Evolutionary conservation across 2,329 filamentous ascomycete genomes (phyloP), one percentile per base, ranked within the genome.

Genomic region (Hypomyces rosellus): DNA sequence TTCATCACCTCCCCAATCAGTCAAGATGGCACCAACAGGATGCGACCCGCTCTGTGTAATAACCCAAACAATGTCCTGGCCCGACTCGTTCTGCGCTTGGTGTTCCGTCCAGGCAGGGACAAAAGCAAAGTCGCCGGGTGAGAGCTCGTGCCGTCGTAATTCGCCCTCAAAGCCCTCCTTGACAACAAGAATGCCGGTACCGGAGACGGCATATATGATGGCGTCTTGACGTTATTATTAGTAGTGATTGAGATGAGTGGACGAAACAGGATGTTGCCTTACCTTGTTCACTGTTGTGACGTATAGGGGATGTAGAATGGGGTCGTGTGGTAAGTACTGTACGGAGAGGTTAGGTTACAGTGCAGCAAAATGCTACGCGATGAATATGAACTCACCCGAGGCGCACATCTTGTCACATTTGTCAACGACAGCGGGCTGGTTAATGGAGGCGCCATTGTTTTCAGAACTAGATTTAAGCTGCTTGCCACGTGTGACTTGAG

Each of bases 271-370:
- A 5, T 56, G 11, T 41, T 49, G 46, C 36, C 71, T 59, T 61
- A 82, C 80, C 80, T 74, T 88, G 82, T 61, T 82, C 77, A 49
- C 83, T 84, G 59, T 88, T 83, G 59, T 89, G 85, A 55, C 85
- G 83, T 18, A 89, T 73, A 5, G 79, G 76, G 0, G 82, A 82
- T 2, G 75, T 68, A 25, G 80, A 81, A 47, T 78, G 75, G 6
- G 85, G 81, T 55, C 81, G 79, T 2, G 84, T 79, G 37, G 82
- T 77, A 66, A 86, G 74, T 9, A 86, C 79, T 80, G 55, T 49
- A 39, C 16, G 37, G 12, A 61, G 54, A 48, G 53, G 53, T 45
- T 37, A 47, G 45, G 47, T 51, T 51, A 48, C 40, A 45, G 45
- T 46, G 36, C 42, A 48, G 50, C 42, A 16, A 16, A 38, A 38